phyloP scores from a whole-genome alignment of 768 basidiomycete species.

The Nidularia pulvinata region DNA sequence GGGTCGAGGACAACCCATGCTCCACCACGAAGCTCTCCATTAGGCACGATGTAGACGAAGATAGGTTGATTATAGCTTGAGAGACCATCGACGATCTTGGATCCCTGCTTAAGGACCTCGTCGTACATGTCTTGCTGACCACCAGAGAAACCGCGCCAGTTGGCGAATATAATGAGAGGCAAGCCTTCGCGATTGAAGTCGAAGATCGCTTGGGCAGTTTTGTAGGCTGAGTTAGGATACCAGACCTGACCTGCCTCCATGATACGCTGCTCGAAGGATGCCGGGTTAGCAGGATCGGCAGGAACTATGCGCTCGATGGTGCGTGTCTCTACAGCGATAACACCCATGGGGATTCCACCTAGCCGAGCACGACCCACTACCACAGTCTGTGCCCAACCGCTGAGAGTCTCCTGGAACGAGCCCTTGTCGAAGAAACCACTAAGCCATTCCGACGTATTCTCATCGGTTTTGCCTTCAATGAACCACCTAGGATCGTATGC shows the following conservation, averaged over 20 bases:
- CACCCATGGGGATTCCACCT: slow-evolving; percentile 96
- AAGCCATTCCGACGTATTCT: slow-evolving; percentile 71
- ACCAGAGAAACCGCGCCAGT: slow-evolving; percentile 99
- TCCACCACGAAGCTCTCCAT: slow-evolving; percentile 97
- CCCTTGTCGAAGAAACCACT: slow-evolving; percentile 97
- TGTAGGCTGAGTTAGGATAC: slow-evolving; percentile 99
- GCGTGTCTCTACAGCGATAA: slow-evolving; percentile 97
- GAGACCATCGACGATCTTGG: slow-evolving; percentile 98
- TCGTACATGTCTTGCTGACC: slow-evolving; percentile 99
- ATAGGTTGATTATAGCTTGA: slow-evolving; percentile 97
- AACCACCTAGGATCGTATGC: slow-evolving; percentile 98
- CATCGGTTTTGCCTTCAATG: slow-evolving; percentile 92
- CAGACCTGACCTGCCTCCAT: slow-evolving; percentile 99
- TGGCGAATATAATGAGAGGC: slow-evolving; percentile 98
- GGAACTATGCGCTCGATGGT: slow-evolving; percentile 97
- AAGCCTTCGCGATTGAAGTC: slow-evolving; percentile 98
- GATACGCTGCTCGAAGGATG: slow-evolving; percentile 95
- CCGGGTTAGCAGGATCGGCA: slow-evolving; percentile 96
- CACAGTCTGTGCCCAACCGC: slow-evolving; percentile 99
- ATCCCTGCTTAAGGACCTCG: slow-evolving; percentile 95
- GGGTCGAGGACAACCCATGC: slow-evolving; percentile 99
- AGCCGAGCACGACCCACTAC: slow-evolving; percentile 96
- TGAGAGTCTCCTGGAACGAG: slow-evolving; percentile 98
- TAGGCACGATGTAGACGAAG: slow-evolving; percentile 98
- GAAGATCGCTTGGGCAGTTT: slow-evolving; percentile 99